Evolutionary conservation across 257 asterid species (phyloP), one percentile per base, ranked within the genome.

Genomic region (Lithospermum erythrorhizon): DNA sequence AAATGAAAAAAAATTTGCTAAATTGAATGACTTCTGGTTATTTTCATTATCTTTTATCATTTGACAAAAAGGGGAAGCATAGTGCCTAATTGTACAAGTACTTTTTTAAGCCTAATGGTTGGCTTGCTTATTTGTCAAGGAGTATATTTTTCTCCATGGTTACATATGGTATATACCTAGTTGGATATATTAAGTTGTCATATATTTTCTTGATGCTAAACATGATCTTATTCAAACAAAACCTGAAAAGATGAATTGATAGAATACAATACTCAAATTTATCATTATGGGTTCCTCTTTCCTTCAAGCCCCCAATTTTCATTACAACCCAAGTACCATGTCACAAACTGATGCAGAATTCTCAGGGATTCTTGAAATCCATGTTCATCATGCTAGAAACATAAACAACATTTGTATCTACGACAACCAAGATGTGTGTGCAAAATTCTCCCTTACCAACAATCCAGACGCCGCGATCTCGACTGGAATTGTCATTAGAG

Each of bases 361-460:
- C 53, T 74, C 78, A 0, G 85, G 78, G 6, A 54, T 76, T 18
- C 83, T 84, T 23, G 77, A 74, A 67, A 82, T 84, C 74, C 79
- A 76, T 59, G 83, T 78, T 21, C 94, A 82, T 52, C 80, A 79
- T 51, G 94, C 89, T 22, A 79, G 94, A 52, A 84, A 84, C 73
- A 79, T 84, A 27, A 85, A 84, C 75, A 84, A 84, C 78, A 84
- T 82, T 52, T 84, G 94, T 71, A 84, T 84, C 79, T 82, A 84
- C 64, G 80, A 84, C 55, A 78, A 84, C 70, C 87, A 84, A 61
- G 94, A 84, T 20, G 89, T 84, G 9, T 82, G 78, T 17, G 89
- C 94, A 0, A 84, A 84, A 21, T 84, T 84, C 79, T 84, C 94
- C 4, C 87, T 84, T 62, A 84, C 94, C 5, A 79, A 72, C 63